phyloP scores from a whole-genome alignment of 371 early-diverging fungal species.

The Apophysomyces elegans region DNA sequence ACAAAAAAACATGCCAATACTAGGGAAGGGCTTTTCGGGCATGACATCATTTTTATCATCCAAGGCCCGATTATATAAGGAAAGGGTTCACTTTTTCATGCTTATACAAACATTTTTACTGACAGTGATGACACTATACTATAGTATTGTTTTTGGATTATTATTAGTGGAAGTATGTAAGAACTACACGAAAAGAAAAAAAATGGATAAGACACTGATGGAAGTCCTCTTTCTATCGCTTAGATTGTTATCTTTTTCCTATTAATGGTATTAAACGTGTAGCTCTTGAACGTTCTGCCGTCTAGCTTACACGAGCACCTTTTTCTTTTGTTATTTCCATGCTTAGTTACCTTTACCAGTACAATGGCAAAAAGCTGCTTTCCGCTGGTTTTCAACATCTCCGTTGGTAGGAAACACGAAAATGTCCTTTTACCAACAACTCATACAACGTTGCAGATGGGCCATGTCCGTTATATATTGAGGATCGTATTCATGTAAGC shows the following conservation, averaged over 20 bases:
- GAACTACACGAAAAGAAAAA: no score
- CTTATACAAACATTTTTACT: no score
- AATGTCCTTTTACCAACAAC: neutral
- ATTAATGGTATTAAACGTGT: constrained; percentile 30
- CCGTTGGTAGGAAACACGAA: constrained; percentile 28
- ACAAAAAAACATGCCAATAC: no score
- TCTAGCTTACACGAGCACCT: neutral
- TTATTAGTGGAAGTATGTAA: constrained; percentile 43
- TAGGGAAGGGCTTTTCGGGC: no score
- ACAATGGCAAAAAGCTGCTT: constrained; percentile 56
- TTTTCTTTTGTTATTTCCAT: neutral
- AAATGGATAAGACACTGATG: neutral
- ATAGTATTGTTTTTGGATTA: constrained; percentile 44
- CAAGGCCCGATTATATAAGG: no score
- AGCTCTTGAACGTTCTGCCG: neutral
- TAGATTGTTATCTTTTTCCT: constrained; percentile 54
- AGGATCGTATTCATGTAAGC: constrained; percentile 62
- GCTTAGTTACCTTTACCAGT: constrained; percentile 58
- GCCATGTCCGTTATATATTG: constrained; percentile 48
- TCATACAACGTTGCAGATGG: constrained; percentile 29
- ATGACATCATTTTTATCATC: no score
- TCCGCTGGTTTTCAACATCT: constrained; percentile 55
- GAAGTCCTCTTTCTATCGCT: neutral
- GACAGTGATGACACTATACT: constrained; percentile 48
- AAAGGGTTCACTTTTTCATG: no score